Evolutionary conservation across 345 rosid species (phyloP).

Genomic region (Arabis hirsuta): DNA sequence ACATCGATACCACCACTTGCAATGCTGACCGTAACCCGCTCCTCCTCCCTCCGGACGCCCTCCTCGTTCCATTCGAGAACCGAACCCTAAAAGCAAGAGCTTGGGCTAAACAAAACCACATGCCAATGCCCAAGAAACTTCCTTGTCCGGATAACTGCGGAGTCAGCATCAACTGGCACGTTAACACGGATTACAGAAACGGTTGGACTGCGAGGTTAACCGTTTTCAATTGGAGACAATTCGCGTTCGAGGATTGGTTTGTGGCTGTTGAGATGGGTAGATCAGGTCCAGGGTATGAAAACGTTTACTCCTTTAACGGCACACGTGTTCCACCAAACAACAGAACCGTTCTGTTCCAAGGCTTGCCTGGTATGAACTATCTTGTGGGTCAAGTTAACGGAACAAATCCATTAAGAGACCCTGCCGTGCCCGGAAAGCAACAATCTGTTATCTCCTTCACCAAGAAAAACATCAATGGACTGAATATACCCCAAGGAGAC

Average conservation of each 20-base stretch:
- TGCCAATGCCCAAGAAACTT: constrained; percentile 54
- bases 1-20: constrained; percentile 53
- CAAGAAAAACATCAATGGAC: constrained; percentile 53
- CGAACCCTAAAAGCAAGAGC: constrained; percentile 72
- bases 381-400: constrained; percentile 69
- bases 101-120: constrained; percentile 67
- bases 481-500: constrained; percentile 62
- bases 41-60: constrained; percentile 80
- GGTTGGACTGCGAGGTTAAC: constrained; percentile 93
- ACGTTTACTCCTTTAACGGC: constrained; percentile 82
- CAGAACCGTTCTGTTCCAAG: constrained; percentile 71
- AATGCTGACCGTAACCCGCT: constrained; percentile 54
- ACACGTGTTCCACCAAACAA: constrained; percentile 54
- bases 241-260: constrained; percentile 74
- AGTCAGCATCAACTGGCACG: constrained; percentile 91
- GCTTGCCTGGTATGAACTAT: constrained; percentile 67
- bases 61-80: constrained; percentile 76
- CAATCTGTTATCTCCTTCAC: constrained; percentile 84
- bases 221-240: constrained; percentile 75
- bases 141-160: constrained; percentile 98
- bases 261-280: constrained; percentile 64
- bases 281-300: constrained; percentile 66
- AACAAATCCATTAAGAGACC: constrained; percentile 47
- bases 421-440: constrained; percentile 83
- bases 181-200: constrained; percentile 61